A percentile compares a stretch with the other conserved stretches of the same genome.
Conservation (phyloP, 495 filamentous ascomycete genomes). For the Neurospora sp. region DNA sequence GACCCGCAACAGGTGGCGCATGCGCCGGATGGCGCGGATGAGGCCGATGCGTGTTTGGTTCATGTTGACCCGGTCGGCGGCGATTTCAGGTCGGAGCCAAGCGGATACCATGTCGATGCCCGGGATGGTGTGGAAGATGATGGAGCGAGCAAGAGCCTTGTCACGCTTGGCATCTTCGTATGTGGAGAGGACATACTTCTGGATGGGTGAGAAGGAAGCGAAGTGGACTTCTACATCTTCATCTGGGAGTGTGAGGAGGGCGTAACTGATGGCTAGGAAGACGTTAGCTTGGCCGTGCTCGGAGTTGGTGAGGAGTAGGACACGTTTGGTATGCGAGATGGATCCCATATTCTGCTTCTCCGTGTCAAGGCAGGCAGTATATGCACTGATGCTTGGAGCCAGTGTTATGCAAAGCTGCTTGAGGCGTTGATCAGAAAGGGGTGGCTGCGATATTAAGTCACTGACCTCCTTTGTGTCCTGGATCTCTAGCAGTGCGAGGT, state of each 20-base stretch:
- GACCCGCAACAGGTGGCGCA: slow-evolving; percentile 10
- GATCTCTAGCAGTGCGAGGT: neutral
- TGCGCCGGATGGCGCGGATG: slow-evolving; percentile 27
- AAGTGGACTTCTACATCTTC: slow-evolving; percentile 40
- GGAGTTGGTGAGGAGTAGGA: slow-evolving; percentile 46
- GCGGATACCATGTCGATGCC: slow-evolving; percentile 32
- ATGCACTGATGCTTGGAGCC: neutral
- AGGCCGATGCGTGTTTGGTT: neutral
- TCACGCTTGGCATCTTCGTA: slow-evolving; percentile 17
- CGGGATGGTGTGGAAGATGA: slow-evolving; percentile 27
- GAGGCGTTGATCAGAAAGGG: neutral
- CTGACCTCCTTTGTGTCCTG: neutral
- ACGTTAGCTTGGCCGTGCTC: slow-evolving; percentile 49
- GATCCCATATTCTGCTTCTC: slow-evolving; percentile 12
- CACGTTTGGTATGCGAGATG: slow-evolving; percentile 6
- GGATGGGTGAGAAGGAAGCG: slow-evolving; percentile 37
- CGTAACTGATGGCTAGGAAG: slow-evolving; percentile 41
- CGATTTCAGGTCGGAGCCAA: slow-evolving; percentile 22
- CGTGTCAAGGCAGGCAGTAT: neutral
- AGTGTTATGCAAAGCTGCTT: neutral
- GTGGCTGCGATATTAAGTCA: neutral
- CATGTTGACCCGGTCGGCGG: slow-evolving; percentile 3
- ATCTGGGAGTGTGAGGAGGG: slow-evolving; percentile 29
- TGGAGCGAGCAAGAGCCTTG: slow-evolving; percentile 14
- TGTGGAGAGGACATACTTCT: slow-evolving; percentile 12